Conservation (phyloP, 305 asterid genomes). For the Solanum hybrid region DNA sequence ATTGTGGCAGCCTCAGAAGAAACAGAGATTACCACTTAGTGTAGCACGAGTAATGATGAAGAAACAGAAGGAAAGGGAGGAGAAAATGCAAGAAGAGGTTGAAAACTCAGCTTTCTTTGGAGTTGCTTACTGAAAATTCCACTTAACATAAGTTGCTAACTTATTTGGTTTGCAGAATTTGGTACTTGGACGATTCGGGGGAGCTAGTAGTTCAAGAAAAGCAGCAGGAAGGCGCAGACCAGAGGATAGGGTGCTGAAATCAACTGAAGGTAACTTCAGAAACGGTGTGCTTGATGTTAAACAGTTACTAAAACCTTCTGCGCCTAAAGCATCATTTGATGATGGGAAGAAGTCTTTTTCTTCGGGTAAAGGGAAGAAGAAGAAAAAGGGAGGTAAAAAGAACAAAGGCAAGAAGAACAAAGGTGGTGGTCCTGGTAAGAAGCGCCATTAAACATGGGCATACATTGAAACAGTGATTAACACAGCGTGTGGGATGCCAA, state of each 20-base stretch:
- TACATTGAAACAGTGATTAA: not conserved
- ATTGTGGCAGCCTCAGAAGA: slow-evolving; percentile 54
- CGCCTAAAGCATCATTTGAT: slow-evolving; percentile 22
- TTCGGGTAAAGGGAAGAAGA: slow-evolving; percentile 38
- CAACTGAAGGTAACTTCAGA: slow-evolving; percentile 60
- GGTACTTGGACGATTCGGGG: slow-evolving; percentile 53
- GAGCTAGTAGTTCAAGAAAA: slow-evolving; percentile 28
- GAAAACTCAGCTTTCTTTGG: not conserved
- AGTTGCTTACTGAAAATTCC: not conserved
- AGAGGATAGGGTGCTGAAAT: slow-evolving; percentile 53
- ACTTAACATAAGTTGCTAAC: not conserved
- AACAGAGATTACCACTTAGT: slow-evolving; percentile 74
- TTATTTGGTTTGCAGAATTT: slow-evolving; percentile 33
- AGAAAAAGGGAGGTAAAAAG: slow-evolving; percentile 48
- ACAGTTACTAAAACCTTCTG: slow-evolving; percentile 35
- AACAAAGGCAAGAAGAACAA: slow-evolving; percentile 34
- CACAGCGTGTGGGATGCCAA: not conserved
- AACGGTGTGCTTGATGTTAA: slow-evolving; percentile 75
- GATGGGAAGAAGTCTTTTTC: slow-evolving; percentile 9
- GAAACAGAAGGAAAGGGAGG: slow-evolving; percentile 75
- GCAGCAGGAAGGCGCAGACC: slow-evolving; percentile 36
- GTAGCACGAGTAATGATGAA: slow-evolving; percentile 68
- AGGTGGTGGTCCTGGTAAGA: slow-evolving; percentile 36
- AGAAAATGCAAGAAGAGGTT: slow-evolving; percentile 58
- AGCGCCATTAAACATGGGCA: slow-evolving; percentile 25